Evolutionary conservation across 2,329 filamentous ascomycete species (phyloP).

Genomic region (Aspergillus sp.): DNA sequence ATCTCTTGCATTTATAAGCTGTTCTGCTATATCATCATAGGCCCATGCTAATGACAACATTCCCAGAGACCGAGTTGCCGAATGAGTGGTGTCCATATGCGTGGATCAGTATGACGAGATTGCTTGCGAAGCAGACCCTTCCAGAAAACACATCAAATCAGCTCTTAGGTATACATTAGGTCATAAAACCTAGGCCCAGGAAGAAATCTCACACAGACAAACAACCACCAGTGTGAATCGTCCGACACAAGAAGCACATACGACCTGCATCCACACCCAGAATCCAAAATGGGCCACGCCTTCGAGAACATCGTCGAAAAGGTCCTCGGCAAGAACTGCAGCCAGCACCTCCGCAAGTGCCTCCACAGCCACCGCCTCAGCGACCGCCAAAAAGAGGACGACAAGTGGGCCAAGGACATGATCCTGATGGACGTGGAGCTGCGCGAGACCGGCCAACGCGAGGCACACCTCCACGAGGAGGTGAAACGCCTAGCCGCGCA

Average conservation of each 20-base stretch:
- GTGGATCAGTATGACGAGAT: too few relatives aligned
- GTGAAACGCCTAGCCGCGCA: neutral
- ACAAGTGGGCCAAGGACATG: constrained; percentile 4
- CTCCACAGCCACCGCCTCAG: neutral
- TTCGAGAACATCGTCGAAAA: neutral
- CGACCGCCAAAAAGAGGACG: neutral
- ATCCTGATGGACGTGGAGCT: constrained; percentile 4
- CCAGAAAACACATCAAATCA: neutral
- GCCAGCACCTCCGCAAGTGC: neutral
- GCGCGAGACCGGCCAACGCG: constrained; percentile 2
- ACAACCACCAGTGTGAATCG: neutral
- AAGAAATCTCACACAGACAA: neutral
- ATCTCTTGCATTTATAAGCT: neutral
- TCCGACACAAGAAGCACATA: neutral
- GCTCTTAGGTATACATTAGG: constrained; percentile 1
- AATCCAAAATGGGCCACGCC: neutral
- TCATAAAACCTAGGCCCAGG: neutral
- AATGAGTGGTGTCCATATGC: too few relatives aligned
- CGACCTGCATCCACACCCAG: neutral
- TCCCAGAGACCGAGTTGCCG: too few relatives aligned
- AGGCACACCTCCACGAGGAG: constrained; percentile 2
- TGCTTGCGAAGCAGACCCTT: neutral
- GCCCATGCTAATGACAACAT: too few relatives aligned
- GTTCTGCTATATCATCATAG: too few relatives aligned
- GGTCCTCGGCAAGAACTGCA: neutral